Evolutionary conservation across 108 stramenopile genomes (phyloP).

Genomic region (Parietichytrium sp.): DNA sequence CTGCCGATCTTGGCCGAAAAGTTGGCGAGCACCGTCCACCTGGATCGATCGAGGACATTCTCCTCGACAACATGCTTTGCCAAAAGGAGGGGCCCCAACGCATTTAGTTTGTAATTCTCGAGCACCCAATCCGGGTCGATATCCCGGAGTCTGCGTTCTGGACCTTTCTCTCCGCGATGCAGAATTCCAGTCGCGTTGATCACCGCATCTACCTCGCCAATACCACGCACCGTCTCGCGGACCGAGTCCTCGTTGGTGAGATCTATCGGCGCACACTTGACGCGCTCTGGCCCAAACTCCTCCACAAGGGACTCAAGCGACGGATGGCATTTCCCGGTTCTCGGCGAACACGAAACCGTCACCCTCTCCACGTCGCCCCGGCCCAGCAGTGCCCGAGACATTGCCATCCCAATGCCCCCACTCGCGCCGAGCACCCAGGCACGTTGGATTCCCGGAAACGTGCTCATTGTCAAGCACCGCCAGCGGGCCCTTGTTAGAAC

Average conservation of each 20-base stretch:
- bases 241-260: neutral
- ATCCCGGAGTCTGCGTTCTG: conserved; percentile 69
- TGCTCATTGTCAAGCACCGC: too few relatives aligned
- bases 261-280: neutral
- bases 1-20: conserved; percentile 84
- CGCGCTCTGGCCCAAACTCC: conserved; percentile 1
- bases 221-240: neutral
- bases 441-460: too few relatives aligned
- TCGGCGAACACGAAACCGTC: neutral
- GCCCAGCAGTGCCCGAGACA: neutral
- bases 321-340: neutral
- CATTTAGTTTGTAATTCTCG: conserved; percentile 47
- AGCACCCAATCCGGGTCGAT: conserved; percentile 76
- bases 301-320: neutral
- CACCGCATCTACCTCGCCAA: conserved; percentile 60
- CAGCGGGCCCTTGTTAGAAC: too few relatives aligned
- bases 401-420: neutral
- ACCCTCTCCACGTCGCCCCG: neutral
- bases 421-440: conserved; percentile 14
- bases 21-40: conserved; percentile 70
- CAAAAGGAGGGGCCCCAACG: conserved; percentile 40
- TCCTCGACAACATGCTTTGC: neutral
- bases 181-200: conserved; percentile 78
- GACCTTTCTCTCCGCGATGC: conserved; percentile 68
- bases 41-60: neutral